Base-by-base conservation (phyloP, 371 early-diverging fungal species). In the Apophysomyces elegans region DNA sequence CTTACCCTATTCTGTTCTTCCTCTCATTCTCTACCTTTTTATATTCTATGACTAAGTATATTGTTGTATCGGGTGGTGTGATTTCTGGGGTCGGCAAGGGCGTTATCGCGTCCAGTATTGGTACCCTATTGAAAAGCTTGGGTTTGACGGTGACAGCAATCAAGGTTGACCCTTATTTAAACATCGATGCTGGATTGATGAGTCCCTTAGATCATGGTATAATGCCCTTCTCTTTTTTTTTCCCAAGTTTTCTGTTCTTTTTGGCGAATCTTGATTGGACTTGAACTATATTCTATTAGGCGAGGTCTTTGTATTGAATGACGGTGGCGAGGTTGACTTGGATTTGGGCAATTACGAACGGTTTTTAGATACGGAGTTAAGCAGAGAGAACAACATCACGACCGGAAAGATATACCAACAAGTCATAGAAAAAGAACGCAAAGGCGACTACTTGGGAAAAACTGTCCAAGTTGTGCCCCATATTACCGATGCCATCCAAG, bases 81-180 rank as follows among this genome's bases (percentile, higher is more conserved):
- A 96, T 99, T 74, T 97, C 97, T 61, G 99, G 99, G 50, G 96
- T 99, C 72, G 99, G 99, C 71, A 99, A 99, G 85, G 99, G 99
- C 58, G 96, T 98, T 62, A 96, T 99, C 77, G 96, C 99, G 43
- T 96, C 97, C 56, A 96, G 96, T 45, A 95, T 99, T 16, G 99
- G 99, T 64, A 86, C 95, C 45, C 84, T 99, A 54, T 89, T 99
- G 67, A 95, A 97, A 84, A 93, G 96, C 35, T 83, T 91, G 66
- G 99, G 99, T 16, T 85, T 97, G 69, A 84, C 87, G 46, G 99
- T 99, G 32, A 98, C 99, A 56, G 93, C 97, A 66, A 96, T 99
- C 87, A 99, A 99, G 84, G 99, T 99, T 70, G 99, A 99, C 79
- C 99, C 99, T n/a, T 99, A 99, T 81, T 85, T 99, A 63, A 99